Percentiles rank a stretch among this genome's conserved stretches.
phyloP scores from a whole-genome alignment of 2,329 filamentous ascomycete species.

The Cercospora nicotianae region DNA sequence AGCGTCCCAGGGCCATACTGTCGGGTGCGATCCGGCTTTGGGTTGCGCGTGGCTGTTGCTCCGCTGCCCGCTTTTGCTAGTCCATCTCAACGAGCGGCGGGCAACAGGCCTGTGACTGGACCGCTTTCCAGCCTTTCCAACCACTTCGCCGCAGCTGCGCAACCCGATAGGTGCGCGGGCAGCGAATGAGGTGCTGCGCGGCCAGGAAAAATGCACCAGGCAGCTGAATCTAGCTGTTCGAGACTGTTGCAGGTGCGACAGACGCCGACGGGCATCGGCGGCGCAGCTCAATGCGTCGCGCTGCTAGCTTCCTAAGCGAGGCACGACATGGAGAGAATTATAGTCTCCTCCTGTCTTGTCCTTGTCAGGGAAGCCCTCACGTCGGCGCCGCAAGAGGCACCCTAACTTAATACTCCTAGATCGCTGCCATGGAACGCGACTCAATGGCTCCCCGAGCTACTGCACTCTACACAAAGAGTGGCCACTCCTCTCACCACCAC shows the following conservation, averaged over 20 bases:
- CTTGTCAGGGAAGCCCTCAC: slow-evolving; percentile 22
- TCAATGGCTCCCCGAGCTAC: slow-evolving; percentile 25
- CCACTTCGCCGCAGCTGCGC: slow-evolving; percentile 1
- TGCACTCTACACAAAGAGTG: slow-evolving; percentile 19
- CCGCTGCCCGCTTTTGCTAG: slow-evolving; percentile 14
- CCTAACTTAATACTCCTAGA: slow-evolving; percentile 27
- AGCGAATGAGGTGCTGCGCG: slow-evolving; percentile 3
- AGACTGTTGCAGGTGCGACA: background rate
- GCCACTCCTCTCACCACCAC: slow-evolving; percentile 3
- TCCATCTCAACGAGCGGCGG: background rate
- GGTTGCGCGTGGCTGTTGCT: slow-evolving; percentile 8
- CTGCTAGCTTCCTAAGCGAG: slow-evolving; percentile 16
- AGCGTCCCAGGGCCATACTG: background rate
- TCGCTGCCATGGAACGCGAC: slow-evolving; percentile 25
- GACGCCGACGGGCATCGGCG: slow-evolving; percentile 9
- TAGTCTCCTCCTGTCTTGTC: slow-evolving; percentile 3
- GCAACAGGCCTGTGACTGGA: background rate
- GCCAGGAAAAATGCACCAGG: background rate
- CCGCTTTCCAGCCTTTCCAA: background rate
- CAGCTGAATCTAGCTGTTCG: background rate
- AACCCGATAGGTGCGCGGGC: slow-evolving; percentile 1
- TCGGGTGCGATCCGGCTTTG: background rate
- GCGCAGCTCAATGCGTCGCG: slow-evolving; percentile 10
- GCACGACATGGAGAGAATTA: slow-evolving; percentile 1
- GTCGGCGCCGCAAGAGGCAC: slow-evolving; percentile 20